Evolutionary conservation across 2,329 filamentous ascomycete genomes (phyloP).

Genomic region (Alternaria gaisen): DNA sequence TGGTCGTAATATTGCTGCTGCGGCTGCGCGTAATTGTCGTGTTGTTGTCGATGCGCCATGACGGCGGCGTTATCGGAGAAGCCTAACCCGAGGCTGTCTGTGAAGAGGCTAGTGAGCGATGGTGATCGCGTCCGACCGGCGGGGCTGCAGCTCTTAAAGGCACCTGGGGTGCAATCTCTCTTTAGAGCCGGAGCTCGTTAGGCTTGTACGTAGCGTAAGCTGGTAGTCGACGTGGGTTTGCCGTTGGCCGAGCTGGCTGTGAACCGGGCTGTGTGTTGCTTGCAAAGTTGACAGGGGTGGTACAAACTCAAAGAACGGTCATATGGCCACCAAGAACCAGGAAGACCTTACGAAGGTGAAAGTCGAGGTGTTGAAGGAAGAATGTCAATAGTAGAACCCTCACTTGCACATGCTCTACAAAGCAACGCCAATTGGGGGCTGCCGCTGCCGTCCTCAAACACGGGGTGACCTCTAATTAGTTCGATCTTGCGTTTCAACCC

Average conservation of each 20-base stretch:
- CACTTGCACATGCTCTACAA: constrained; percentile 4
- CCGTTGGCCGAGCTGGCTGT: constrained; percentile 6
- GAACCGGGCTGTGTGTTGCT: constrained; percentile 19
- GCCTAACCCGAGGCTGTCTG: constrained; percentile 29
- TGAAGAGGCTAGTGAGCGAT: constrained; percentile 31
- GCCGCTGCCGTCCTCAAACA: constrained; percentile 31
- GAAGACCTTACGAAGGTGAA: constrained; percentile 10
- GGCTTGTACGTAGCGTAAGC: constrained; percentile 19
- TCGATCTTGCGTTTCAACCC: constrained; percentile 28
- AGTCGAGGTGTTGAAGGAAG: constrained; percentile 19
- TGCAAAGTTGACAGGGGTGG: constrained; percentile 28
- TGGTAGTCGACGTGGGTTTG: constrained; percentile 15
- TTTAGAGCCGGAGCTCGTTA: constrained; percentile 17
- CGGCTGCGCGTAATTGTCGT: constrained; percentile 46
- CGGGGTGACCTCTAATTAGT: constrained; percentile 21
- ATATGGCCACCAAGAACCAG: constrained; percentile 14
- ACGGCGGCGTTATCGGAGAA: constrained; percentile 27
- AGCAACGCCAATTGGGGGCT: constrained; percentile 34
- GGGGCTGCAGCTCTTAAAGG: constrained; percentile 25
- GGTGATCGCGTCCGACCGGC: constrained; percentile 34
- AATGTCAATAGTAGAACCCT: constrained; percentile 16
- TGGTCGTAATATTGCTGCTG: constrained; percentile 44
- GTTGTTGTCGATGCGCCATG: constrained; percentile 55
- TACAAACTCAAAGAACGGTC: constrained; percentile 29
- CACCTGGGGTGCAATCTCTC: constrained; percentile 11